Base-by-base conservation (phyloP, 805 yeast species). In the Ogataea chonburiensis region DNA sequence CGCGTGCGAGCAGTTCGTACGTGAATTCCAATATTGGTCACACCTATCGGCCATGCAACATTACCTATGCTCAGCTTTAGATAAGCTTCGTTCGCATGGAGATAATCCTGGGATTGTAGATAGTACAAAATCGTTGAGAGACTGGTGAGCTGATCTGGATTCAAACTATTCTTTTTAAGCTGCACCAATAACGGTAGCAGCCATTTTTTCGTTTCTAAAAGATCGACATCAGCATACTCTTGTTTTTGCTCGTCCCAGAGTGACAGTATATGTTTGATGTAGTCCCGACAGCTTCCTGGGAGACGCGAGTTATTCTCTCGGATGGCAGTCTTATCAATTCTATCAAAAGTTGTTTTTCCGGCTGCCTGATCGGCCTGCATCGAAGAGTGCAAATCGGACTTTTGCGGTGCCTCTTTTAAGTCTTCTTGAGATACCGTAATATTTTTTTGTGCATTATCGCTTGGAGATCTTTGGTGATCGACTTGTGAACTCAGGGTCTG, bases 41-140 rank as follows among this genome's bases (percentile, higher is more conserved):
- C 84, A 17, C 96, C 96, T 46, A 86, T 82, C 3, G 96, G 96
- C 95, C 95, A 87, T 4, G 93, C 89, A 2, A 83, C 86, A 48
- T 86, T 85, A 1, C 96, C 96, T 12, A 87, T 81, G 52, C 91
- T 81, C 39, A 87, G 61, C 44, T 81, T 73, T 67, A 86, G 63
- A 49, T 87, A 87, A 17, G 79, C 67, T 50, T 85, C 86, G 41
- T 74, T 74, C 4, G 91, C 86, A 33, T 62, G 62, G 23, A 56
- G 53, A 46, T 58, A 77, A 22, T 77, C 70, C 11, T 56, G 51
- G 8, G 61, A 52, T 56, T 86, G 95, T n/a, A 84, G 37, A 49
- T 79, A 70, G 45, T 71, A 67, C 7, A 81, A 47, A 2, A 84
- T 72, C 1, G 86, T 80, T 3, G 79, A 63, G 20, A 87, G 58